These are phyloP conservation scores for Ecytonucleospora hepatopenaei DNA, from an alignment of 371 early-diverging fungal genomes.

Conservation along the genomic window DNA sequence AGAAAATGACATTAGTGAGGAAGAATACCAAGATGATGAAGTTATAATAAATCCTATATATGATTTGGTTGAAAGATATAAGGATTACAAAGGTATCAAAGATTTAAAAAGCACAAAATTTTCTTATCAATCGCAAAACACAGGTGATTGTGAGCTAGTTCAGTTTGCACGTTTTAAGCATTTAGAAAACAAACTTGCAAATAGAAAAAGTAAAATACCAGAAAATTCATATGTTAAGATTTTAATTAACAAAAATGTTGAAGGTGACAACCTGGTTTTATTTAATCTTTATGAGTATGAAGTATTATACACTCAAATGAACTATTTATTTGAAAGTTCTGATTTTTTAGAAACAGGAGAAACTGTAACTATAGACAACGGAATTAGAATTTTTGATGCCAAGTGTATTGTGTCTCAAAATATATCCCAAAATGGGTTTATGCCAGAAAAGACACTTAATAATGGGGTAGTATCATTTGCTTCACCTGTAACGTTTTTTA, in stretches of 20 bases:
- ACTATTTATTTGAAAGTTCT: constrained; percentile 21
- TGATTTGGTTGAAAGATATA: constrained; percentile 39
- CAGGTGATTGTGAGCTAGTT: too few relatives aligned
- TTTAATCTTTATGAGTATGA: constrained; percentile 42
- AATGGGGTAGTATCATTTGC: constrained; percentile 48
- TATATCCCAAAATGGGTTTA: constrained; percentile 36
- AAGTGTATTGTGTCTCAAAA: constrained; percentile 20
- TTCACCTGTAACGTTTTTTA: constrained; percentile 42
- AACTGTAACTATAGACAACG: constrained; percentile 36
- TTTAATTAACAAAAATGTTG: constrained; percentile 11
- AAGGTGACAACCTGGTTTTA: constrained; percentile 19
- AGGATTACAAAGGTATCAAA: constrained; percentile 38
- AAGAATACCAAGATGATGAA: constrained; percentile 7
- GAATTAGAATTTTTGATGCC: constrained; percentile 27
- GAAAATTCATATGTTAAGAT: constrained; percentile 23
- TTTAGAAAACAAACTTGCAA: too few relatives aligned
- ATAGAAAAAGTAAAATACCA: constrained; percentile 15
- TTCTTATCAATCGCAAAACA: constrained; percentile 30
- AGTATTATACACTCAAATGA: constrained; percentile 27
- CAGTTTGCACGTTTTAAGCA: too few relatives aligned
- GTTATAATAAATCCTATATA: constrained; percentile 6
- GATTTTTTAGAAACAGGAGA: background rate
- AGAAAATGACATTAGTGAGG: constrained; percentile 19
- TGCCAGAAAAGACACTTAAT: constrained; percentile 23
- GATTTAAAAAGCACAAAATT: constrained; percentile 29